Percentiles rank a stretch among this genome's conserved stretches.
These are phyloP conservation scores for Neofusicoccum kwambonambiense DNA, from an alignment of 2,329 filamentous ascomycete genomes.

Conservation along the genomic window DNA sequence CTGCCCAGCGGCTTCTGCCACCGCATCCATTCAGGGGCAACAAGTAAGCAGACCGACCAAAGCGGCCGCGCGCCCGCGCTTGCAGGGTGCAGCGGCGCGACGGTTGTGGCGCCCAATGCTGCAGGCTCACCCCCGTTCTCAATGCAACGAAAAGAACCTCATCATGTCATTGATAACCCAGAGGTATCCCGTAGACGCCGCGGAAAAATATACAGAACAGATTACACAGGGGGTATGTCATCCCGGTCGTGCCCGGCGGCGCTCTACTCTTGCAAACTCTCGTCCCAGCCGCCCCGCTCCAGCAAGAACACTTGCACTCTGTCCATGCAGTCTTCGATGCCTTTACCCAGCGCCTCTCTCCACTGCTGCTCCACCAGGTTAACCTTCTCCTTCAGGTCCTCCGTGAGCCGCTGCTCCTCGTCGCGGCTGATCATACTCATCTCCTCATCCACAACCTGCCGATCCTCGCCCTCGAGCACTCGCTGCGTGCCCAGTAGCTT, in stretches of 20 bases:
- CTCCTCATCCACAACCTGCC: conserved; percentile 44
- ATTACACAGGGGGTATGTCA: conserved; percentile 11
- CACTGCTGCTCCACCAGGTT: conserved; percentile 88
- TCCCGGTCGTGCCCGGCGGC: neutral
- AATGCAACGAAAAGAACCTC: neutral
- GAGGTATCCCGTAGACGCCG: neutral
- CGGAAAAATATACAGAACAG: neutral
- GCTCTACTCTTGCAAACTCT: conserved; percentile 48
- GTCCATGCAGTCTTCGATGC: conserved; percentile 70
- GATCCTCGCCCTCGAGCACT: conserved; percentile 38
- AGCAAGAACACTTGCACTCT: conserved; percentile 72
- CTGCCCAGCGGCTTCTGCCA: too few relatives aligned
- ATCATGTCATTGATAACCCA: neutral
- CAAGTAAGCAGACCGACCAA: neutral
- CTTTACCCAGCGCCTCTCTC: conserved; percentile 79
- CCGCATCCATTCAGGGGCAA: neutral
- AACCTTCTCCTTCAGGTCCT: conserved; percentile 91
- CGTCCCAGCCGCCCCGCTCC: conserved; percentile 84
- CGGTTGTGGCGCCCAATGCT: neutral
- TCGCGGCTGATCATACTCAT: conserved; percentile 59
- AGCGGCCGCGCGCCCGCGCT: neutral
- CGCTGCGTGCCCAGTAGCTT: conserved; percentile 67
- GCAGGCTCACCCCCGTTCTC: neutral
- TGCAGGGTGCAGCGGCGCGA: neutral
- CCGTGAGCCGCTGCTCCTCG: conserved; percentile 71